These are phyloP conservation scores for Auricularia sp. DNA, from an alignment of 768 basidiomycete genomes.

Conservation along the genomic window DNA sequence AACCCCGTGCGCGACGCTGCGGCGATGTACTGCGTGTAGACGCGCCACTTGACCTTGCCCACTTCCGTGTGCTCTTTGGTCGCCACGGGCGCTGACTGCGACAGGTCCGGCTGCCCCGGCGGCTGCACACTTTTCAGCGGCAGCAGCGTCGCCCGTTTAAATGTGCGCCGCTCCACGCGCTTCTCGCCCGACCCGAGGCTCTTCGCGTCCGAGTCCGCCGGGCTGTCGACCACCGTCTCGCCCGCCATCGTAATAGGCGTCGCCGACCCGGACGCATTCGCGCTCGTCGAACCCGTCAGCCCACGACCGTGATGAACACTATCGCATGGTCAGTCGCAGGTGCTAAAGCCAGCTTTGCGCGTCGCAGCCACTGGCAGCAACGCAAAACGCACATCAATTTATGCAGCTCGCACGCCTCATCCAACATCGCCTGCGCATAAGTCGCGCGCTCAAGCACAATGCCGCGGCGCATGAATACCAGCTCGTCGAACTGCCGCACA, in stretches of 20 bases:
- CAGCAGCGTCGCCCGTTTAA: background rate
- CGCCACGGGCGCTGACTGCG: background rate
- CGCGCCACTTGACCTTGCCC: conserved; percentile 65
- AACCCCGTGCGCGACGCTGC: conserved; percentile 73
- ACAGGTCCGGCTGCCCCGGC: background rate
- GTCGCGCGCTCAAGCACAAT: conserved; percentile 70
- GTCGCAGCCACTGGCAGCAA: too few relatives aligned
- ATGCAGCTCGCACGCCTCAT: conserved; percentile 53
- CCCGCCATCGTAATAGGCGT: conserved; percentile 29
- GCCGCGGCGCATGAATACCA: conserved; percentile 68
- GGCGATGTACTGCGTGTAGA: conserved; percentile 69
- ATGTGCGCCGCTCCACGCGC: conserved; percentile 15
- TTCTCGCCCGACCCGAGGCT: conserved; percentile 5
- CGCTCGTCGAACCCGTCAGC: conserved; percentile 15
- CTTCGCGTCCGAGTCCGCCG: background rate
- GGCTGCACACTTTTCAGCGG: background rate
- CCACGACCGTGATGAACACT: conserved; percentile 37
- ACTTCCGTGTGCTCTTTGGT: conserved; percentile 67
- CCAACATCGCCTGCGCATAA: conserved; percentile 47
- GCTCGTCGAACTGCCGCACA: conserved; percentile 62
- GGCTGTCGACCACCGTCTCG: background rate
- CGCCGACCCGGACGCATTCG: conserved; percentile 39
- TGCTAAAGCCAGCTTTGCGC: too few relatives aligned
- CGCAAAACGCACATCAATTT: conserved; percentile 56
- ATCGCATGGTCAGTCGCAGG: background rate